Evolutionary conservation across 2,329 filamentous ascomycete species (phyloP), one percentile per base, ranked within the genome.

Genomic region (Metarhizium humberi): DNA sequence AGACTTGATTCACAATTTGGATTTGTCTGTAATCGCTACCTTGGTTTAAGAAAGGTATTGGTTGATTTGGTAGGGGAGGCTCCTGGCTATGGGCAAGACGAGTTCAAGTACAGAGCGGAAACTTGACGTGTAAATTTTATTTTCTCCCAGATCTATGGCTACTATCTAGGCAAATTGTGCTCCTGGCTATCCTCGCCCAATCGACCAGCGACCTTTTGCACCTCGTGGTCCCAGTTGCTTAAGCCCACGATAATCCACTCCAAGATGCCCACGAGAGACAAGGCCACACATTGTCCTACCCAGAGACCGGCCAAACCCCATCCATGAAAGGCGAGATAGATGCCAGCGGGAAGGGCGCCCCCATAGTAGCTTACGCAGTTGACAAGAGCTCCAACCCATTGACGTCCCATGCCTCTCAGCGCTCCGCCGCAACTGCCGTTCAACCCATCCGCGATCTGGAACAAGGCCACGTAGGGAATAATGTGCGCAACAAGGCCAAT

Each of bases 361-460:
- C 84, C 84, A 67, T 95, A 95, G 69, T 95, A 95, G 66, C 86
- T 90, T 18, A 92, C 70, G 16, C 92, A 75, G 67, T 95, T 95
- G 53, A 95, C 89, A 1, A 84, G 73, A 1, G 90, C 90, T 14
- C 91, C 91, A 51, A 95, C 79, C 76, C 92, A 90, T 69, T 95
- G 90, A 54, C 88, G 75, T 2, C 90, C 91, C 88, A 92, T 94
- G 0, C 90, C 91, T 60, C 90, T 74, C 14, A 95, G 72, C 20
- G 84, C 83, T 1, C 91, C 90, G 1, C 91, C 90, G 65, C 90
- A 95, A 57, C 84, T 88, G 1, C 90, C 90, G 63, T 94, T 94
- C 38, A 95, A 72, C 0, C 90, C 91, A 66, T 95, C 90, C 0
- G 90, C 90, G 57, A 95, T 92, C 73, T 95, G 90, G 70, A 95